These are phyloP conservation scores for Camelina neglecta DNA, from an alignment of 345 rosid genomes.

Conservation along the genomic window DNA sequence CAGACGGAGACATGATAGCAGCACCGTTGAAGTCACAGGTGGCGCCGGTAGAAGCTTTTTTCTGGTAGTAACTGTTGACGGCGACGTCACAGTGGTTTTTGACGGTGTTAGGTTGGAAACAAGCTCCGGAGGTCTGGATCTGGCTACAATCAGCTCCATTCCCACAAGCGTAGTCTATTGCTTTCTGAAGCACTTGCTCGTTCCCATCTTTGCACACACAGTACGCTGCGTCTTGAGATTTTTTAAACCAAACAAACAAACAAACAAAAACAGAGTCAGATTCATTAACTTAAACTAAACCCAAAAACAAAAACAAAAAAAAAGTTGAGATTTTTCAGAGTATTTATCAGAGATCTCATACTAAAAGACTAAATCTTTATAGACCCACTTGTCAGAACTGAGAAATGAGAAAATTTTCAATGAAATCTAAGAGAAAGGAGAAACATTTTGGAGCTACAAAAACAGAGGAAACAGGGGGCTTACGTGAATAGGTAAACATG, in stretches of 20 bases:
- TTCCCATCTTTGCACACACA: constrained; percentile 85
- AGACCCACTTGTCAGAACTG: background rate
- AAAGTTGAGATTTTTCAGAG: background rate
- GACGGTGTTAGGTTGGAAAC: constrained; percentile 83
- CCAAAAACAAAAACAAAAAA: background rate
- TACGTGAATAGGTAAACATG: constrained; percentile 73
- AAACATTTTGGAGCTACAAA: constrained; percentile 14
- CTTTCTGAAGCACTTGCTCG: constrained; percentile 64
- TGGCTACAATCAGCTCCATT: constrained; percentile 70
- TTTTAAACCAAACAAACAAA: background rate
- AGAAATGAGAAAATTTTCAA: background rate
- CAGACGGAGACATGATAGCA: constrained; percentile 29
- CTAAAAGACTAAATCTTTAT: constrained; percentile 4
- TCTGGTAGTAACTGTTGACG: constrained; percentile 50
- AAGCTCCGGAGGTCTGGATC: constrained; percentile 69
- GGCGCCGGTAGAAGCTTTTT: constrained; percentile 43
- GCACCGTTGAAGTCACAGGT: constrained; percentile 50
- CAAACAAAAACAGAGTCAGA: background rate
- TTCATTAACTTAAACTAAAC: background rate
- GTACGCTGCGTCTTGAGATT: constrained; percentile 62
- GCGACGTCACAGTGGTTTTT: constrained; percentile 49
- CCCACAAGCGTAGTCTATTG: constrained; percentile 93
- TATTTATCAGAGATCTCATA: constrained; percentile 18
- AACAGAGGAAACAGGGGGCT: constrained; percentile 38
- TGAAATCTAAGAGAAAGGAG: background rate